Evolutionary conservation across 1,284 basidiomycete genomes (phyloP), one percentile per base, ranked within the genome.

Genomic region (Heterobasidion parviporum): DNA sequence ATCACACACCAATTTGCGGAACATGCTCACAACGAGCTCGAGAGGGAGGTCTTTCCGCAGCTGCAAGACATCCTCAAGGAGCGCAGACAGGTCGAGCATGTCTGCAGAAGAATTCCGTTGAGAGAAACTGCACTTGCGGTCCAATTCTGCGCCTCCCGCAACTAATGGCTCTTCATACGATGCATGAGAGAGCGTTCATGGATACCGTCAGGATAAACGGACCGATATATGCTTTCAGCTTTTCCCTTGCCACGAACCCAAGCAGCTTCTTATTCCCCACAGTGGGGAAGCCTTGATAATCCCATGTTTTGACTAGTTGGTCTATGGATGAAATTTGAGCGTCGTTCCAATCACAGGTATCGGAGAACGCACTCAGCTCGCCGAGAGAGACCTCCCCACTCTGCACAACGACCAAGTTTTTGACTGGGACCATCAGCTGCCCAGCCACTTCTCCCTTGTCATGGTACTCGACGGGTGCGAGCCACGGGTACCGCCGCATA

Each of bases 401-500:
- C 55, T 75, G 68, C 51, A 88, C 75, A 7, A 79, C 75, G 4
- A 83, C 70, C 9, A 87, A 66, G 49, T 74, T 68, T 6, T 72
- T 68, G 5, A 76, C 67, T 14, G 79, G 74, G 46, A 78, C 81
- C 86, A 89, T 88, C 55, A 85, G 71, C 54, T 78, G 74, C 15
- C 75, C 78, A 1, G 82, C 86, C 3, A 78, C 81, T 61, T 85
- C 78, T 9, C 83, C 83, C 47, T 76, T 72, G 63, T 87, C 85
- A 44, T 81, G 79, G 65, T 82, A 87, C 58, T 87, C 82, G 35
- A 78, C 73, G 35, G 83, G 80, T n/a, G 85, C 81, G 4, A 90
- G 72, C 83, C 87, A 90, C 0, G 87, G 85, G 64, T 89, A 90
- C 38, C 76, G 74, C 51, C 81, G 75, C 75, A 87, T 78, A 8